These are phyloP conservation scores for Uronychia binucleata DNA, from an alignment of 73 alveolate species.

Conservation along the genomic window DNA sequence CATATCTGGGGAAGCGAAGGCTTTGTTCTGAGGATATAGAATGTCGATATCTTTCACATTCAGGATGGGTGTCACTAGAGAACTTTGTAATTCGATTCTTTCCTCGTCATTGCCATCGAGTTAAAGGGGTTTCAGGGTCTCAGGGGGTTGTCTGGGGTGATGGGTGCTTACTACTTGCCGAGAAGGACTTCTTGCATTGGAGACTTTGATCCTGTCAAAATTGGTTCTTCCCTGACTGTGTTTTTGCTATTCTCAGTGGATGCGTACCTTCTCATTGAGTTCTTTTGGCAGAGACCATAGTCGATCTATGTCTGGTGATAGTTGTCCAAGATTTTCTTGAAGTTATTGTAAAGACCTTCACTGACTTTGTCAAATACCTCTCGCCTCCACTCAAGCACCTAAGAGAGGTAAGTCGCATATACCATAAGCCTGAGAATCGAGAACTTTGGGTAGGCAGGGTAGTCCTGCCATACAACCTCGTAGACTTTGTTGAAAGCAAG, in stretches of 20 bases:
- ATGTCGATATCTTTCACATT: not conserved
- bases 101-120: not conserved
- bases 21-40: slow-evolving; percentile 6
- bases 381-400: slow-evolving; percentile 6
- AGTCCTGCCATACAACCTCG: not conserved
- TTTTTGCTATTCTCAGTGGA: not conserved
- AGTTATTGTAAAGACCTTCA: not conserved
- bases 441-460: slow-evolving; percentile 6
- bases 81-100: not conserved
- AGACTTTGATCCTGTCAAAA: not conserved
- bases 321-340: not conserved
- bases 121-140: not conserved
- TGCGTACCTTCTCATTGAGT: not conserved
- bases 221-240: not conserved
- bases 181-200: too few species aligned
- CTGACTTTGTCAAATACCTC: slow-evolving; percentile 1
- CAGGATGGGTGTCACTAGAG: not conserved
- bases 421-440: slow-evolving; percentile 1
- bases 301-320: not conserved
- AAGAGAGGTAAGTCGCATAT: not conserved
- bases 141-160: not conserved
- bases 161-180: not conserved
- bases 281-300: not conserved
- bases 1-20: not conserved
- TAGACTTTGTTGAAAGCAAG: not conserved